Conservation (phyloP, 352 stramenopile genomes). For the Pythium dissotocum region DNA sequence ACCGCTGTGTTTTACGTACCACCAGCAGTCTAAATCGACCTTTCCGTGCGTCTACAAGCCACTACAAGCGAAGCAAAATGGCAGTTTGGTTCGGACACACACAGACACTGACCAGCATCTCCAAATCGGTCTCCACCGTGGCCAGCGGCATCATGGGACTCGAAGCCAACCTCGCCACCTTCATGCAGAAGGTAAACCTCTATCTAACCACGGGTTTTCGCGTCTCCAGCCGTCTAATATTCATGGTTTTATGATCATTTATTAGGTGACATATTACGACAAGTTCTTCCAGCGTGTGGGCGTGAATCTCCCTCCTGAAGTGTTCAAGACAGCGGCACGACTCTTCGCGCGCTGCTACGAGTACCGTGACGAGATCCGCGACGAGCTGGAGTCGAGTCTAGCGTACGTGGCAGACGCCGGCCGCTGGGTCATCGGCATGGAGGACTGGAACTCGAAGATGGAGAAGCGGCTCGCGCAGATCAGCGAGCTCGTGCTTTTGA, state of each 20-base stretch:
- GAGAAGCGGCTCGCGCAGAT: slow-evolving; percentile 80
- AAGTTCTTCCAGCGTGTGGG: slow-evolving; percentile 77
- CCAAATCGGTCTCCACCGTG: slow-evolving; percentile 79
- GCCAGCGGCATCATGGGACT: slow-evolving; percentile 68
- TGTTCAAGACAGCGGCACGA: slow-evolving; percentile 50
- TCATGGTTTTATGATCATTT: not conserved
- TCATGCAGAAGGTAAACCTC: slow-evolving; percentile 77
- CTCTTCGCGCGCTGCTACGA: slow-evolving; percentile 81
- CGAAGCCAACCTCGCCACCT: slow-evolving; percentile 76
- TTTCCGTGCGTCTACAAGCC: not conserved
- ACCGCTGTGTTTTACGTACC: not conserved
- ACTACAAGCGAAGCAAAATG: slow-evolving; percentile 35
- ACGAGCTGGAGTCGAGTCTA: slow-evolving; percentile 62
- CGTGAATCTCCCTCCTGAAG: slow-evolving; percentile 58
- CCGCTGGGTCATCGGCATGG: slow-evolving; percentile 81
- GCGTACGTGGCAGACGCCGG: slow-evolving; percentile 44
- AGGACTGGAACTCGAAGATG: slow-evolving; percentile 89
- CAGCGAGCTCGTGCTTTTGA: slow-evolving; percentile 77
- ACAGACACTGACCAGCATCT: slow-evolving; percentile 83
- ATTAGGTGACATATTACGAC: slow-evolving; percentile 82
- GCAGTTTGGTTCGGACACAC: slow-evolving; percentile 79
- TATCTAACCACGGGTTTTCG: not conserved
- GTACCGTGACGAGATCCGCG: slow-evolving; percentile 80
- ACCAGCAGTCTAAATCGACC: not conserved
- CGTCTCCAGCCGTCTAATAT: not conserved